phyloP scores from a whole-genome alignment of 1,139 yeast species.

The Pichiaceae sp. region DNA sequence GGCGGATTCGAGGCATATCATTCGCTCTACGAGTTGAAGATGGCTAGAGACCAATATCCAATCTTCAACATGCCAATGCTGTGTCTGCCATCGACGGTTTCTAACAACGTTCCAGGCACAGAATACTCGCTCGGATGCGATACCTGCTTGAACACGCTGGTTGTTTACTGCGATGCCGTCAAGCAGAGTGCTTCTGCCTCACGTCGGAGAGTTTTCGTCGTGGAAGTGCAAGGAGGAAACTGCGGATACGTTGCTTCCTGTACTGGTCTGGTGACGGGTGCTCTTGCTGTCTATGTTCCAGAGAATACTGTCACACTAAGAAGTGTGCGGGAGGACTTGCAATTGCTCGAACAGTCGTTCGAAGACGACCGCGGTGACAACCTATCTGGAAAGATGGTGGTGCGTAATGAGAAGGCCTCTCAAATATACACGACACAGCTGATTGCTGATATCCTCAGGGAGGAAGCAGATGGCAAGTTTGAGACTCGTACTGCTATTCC shows the following conservation, averaged over 20 bases:
- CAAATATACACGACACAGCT: constrained; percentile 58
- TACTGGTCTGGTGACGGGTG: constrained; percentile 87
- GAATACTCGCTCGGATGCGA: constrained; percentile 92
- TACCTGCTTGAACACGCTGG: constrained; percentile 86
- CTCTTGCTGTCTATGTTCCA: constrained; percentile 88
- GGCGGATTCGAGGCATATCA: constrained; percentile 96
- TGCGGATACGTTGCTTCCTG: constrained; percentile 88
- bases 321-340: constrained; percentile 71
- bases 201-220: constrained; percentile 90
- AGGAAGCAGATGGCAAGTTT: constrained; percentile 56
- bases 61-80: constrained; percentile 91
- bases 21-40: constrained; percentile 71
- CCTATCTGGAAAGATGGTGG: constrained; percentile 67
- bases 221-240: constrained; percentile 96
- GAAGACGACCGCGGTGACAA: constrained; percentile 70
- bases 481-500: constrained; percentile 75
- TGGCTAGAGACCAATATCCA: constrained; percentile 68
- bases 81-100: constrained; percentile 88
- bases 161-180: constrained; percentile 88
- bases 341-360: constrained; percentile 60
- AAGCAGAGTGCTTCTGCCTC: constrained; percentile 94
- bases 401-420: constrained; percentile 65
- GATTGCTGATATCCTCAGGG: constrained; percentile 60
- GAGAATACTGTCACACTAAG: constrained; percentile 73
- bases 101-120: constrained; percentile 97